phyloP scores from a whole-genome alignment of 768 basidiomycete species.

The Xerocomellus intermedius region DNA sequence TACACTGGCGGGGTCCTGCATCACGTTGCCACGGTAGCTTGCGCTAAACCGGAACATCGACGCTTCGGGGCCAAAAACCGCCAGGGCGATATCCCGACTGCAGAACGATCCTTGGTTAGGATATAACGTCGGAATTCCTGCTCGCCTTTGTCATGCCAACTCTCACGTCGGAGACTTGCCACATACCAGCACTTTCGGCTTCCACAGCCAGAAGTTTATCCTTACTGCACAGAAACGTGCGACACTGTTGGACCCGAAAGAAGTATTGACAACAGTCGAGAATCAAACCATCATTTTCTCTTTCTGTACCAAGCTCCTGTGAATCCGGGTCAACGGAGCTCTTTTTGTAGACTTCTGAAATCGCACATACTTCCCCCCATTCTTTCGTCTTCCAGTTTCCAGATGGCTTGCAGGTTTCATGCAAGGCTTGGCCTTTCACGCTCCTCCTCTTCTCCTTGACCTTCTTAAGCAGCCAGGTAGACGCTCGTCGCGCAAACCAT shows the following conservation, averaged over 20 bases:
- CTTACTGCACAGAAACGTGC: constrained; percentile 61
- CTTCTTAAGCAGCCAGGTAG: constrained; percentile 63
- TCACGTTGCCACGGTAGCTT: constrained; percentile 36
- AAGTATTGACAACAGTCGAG: constrained; percentile 76
- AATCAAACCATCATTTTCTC: constrained; percentile 67
- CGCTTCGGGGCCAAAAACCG: constrained; percentile 42
- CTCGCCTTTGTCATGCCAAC: constrained; percentile 13
- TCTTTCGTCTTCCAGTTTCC: constrained; percentile 59
- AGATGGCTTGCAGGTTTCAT: constrained; percentile 60
- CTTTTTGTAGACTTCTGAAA: background rate
- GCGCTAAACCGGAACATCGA: constrained; percentile 41
- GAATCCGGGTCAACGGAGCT: background rate
- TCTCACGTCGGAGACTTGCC: background rate
- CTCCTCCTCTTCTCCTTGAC: constrained; percentile 55
- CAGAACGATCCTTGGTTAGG: constrained; percentile 37
- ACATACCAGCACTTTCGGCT: constrained; percentile 46
- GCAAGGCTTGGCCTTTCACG: constrained; percentile 60
- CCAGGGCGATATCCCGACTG: constrained; percentile 52
- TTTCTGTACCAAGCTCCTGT: constrained; percentile 33
- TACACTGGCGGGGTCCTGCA: constrained; percentile 8
- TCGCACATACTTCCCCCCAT: constrained; percentile 39
- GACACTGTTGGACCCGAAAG: constrained; percentile 34
- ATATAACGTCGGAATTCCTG: constrained; percentile 26
- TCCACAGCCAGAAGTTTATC: constrained; percentile 68
- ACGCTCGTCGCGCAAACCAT: constrained; percentile 69